A percentile compares a stretch with the other conserved stretches of the same genome.
These are phyloP conservation scores for Hyphodiscus hymeniophilus DNA, from an alignment of 495 filamentous ascomycete genomes.

Conservation along the genomic window DNA sequence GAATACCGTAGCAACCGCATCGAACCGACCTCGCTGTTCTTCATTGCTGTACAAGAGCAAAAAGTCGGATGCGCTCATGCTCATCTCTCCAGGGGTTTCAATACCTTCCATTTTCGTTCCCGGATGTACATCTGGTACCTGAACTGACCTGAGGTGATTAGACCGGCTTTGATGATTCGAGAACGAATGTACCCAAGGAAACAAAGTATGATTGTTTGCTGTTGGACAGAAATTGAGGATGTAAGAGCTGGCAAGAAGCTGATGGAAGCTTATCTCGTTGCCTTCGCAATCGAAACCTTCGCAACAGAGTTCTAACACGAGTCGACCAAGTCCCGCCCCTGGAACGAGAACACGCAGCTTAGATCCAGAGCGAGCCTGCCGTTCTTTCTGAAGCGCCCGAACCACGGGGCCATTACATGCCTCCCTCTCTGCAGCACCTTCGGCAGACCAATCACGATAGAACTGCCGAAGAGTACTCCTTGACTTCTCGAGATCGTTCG, in stretches of 20 bases:
- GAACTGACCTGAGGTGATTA: conserved; percentile 62
- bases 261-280: conserved; percentile 95
- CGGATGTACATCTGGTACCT: conserved; percentile 73
- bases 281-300: conserved; percentile 72
- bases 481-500: conserved; percentile 77
- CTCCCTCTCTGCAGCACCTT: conserved; percentile 62
- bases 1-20: conserved; percentile 83
- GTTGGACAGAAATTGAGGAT: conserved; percentile 57
- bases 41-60: conserved; percentile 60
- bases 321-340: conserved; percentile 78
- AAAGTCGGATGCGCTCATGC: conserved; percentile 83
- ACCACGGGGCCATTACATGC: conserved; percentile 70
- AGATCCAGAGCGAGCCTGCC: conserved; percentile 19
- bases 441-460: conserved; percentile 89
- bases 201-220: conserved; percentile 53
- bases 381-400: conserved; percentile 15
- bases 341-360: conserved; percentile 69
- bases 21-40: conserved; percentile 51
- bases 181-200: conserved; percentile 73
- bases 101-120: conserved; percentile 25
- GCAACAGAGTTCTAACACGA: conserved; percentile 79
- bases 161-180: conserved; percentile 64
- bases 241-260: conserved; percentile 78
- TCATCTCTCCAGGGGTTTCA: conserved; percentile 52
- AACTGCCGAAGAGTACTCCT: conserved; percentile 85